phyloP scores from a whole-genome alignment of 1,284 basidiomycete species.

The Xerocomus nothofagi region DNA sequence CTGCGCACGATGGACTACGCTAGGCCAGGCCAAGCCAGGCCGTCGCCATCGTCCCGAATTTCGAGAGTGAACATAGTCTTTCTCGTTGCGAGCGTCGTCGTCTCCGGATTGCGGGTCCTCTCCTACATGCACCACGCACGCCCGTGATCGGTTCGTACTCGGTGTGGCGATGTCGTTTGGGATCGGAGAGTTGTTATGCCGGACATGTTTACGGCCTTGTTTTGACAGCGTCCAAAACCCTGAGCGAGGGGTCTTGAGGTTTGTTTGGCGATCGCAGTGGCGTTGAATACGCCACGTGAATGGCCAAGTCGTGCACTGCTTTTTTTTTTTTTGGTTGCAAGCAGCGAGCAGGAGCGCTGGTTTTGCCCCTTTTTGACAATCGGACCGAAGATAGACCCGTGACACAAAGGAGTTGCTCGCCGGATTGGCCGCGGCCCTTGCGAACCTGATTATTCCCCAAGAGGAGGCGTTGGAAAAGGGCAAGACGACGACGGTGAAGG shows the following conservation, averaged over 20 bases:
- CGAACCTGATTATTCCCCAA: conserved; percentile 68
- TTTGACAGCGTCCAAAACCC: conserved; percentile 64
- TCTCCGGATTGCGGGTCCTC: conserved; percentile 74
- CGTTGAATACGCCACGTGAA: conserved; percentile 77
- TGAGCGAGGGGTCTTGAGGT: conserved; percentile 62
- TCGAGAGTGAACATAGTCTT: no score
- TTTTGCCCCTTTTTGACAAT: no score
- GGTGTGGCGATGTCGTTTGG: conserved; percentile 74
- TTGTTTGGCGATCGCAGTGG: conserved; percentile 76
- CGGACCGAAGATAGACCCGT: no score
- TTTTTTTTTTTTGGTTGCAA: no score
- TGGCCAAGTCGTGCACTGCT: no score
- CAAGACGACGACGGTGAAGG: no score
- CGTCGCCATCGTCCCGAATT: no score
- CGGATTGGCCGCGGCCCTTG: conserved; percentile 62
- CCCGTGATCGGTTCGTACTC: conserved; percentile 75
- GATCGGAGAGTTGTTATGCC: conserved; percentile 64
- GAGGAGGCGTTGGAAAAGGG: conserved; percentile 36
- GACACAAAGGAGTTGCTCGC: conserved; percentile 65
- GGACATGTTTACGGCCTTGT: conserved; percentile 60
- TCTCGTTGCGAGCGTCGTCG: conserved; percentile 63
- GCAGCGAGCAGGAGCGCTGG: conserved; percentile 23
- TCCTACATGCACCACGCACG: conserved; percentile 65
- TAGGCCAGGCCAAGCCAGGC: no score
- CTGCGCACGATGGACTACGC: no score